Percentiles rank a stretch among this genome's conserved stretches.
Evolutionary conservation across 208 protist species (phyloP).

Genomic region (Histomonas meleagridis): DNA sequence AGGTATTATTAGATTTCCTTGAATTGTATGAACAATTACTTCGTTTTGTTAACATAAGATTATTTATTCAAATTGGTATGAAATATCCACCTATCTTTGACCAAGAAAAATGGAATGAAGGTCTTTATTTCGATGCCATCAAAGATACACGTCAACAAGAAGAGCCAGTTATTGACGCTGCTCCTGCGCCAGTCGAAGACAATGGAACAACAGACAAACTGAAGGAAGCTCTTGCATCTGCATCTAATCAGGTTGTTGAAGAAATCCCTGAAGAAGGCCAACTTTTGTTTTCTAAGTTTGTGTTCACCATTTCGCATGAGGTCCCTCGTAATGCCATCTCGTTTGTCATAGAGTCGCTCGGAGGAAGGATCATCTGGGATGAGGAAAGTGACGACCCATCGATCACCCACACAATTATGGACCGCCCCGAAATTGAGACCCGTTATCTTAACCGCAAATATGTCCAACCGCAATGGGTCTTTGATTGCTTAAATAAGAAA

Average conservation of each 20-base stretch:
- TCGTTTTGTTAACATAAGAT: background rate
- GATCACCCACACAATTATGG: background rate
- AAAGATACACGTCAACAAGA: background rate
- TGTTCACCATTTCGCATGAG: background rate
- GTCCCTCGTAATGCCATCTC: background rate
- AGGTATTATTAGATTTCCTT: background rate
- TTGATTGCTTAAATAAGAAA: slow-evolving; percentile 16
- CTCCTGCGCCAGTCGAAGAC: background rate
- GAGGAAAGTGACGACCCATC: background rate
- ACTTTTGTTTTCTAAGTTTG: background rate
- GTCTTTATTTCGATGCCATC: slow-evolving; percentile 18
- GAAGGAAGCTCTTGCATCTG: background rate
- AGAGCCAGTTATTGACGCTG: background rate
- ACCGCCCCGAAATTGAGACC: background rate
- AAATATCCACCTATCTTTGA: slow-evolving; percentile 27
- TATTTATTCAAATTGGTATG: background rate
- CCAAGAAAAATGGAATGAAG: background rate
- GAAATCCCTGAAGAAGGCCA: background rate
- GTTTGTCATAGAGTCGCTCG: background rate
- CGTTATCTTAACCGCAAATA: background rate
- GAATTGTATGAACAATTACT: slow-evolving; percentile 8
- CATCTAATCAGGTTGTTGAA: background rate
- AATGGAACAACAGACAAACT: background rate
- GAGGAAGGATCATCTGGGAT: slow-evolving; percentile 8
- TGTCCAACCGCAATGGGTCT: slow-evolving; percentile 13